These are phyloP conservation scores for Haplographium delicatum DNA, from an alignment of 495 filamentous ascomycete species.

Conservation along the genomic window DNA sequence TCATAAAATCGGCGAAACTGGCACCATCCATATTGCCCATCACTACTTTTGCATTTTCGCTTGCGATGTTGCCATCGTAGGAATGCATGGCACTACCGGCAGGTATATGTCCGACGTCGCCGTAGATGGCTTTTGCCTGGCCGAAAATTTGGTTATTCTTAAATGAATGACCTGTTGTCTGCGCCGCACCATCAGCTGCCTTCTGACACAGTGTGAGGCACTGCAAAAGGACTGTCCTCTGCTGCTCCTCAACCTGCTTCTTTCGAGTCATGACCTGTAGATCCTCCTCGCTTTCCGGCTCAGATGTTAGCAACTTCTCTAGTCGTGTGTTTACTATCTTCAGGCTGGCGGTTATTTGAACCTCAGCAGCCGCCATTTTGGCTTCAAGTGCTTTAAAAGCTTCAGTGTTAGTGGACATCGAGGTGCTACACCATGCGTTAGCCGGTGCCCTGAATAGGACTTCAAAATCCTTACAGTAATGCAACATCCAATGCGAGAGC, in stretches of 20 bases:
- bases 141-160: not conserved
- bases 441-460: not conserved
- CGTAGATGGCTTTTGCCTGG: not conserved
- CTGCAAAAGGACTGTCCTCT: not conserved
- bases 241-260: not conserved
- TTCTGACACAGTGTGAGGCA: not conserved
- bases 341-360: not conserved
- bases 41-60: not conserved
- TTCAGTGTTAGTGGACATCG: not conserved
- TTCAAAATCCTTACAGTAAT: not conserved
- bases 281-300: not conserved
- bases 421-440: not conserved
- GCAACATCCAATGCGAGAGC: not conserved
- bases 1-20: too few species aligned
- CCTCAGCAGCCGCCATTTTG: not conserved
- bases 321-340: not conserved
- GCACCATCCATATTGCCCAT: slow-evolving; percentile 7
- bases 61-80: not conserved
- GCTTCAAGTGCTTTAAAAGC: not conserved
- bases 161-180: slow-evolving; percentile 3
- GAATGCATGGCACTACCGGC: not conserved
- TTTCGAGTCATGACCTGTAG: not conserved
- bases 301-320: not conserved
- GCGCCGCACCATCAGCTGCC: not conserved
- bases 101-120: not conserved